Evolutionary conservation across 148 eudicot genomes (phyloP), one percentile per base, ranked within the genome.

Genomic region (Chenopodium album): DNA sequence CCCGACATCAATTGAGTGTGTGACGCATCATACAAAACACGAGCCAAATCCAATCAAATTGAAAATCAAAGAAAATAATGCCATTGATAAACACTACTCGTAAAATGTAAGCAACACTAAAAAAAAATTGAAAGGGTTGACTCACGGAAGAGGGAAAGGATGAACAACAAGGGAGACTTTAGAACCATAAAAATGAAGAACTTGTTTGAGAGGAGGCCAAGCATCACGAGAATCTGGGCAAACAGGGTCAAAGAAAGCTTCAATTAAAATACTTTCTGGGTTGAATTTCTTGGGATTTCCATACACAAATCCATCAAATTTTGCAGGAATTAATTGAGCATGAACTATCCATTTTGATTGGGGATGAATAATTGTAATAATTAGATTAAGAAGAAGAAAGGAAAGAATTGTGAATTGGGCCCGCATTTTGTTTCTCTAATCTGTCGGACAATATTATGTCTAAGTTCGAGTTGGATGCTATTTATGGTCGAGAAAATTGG

Each of bases 221-320:
- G 97, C 77, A 75, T 95, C 97, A 2, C 96, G 85, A 76, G 89
- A 87, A 70, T 95, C 97, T 4, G 98, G 98, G 88, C 98, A 95
- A 68, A 95, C 94, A 8, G 98, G 97, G 81, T 95, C 98, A 31
- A 92, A 87, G 84, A 95, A 95, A 2, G 96, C 98, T 73, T 95
- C 98, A 31, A 95, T 91, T 9, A 91, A 73, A 32, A 92, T 76
- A 0, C 87, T 72, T n/a, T 82, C 80, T 8, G 88, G 86, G 78
- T 76, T 72, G 64, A 87, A 87, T 14, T 78, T 22, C 2, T 81
- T 76, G 10, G 83, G 28, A 7, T 85, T 82, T 23, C 88, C 87
- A 86, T 91, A 92, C 50, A 91, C 90, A 79, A 95, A 95, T 4
- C 98, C 98, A 48, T 95, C 97, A 54, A 84, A 88, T 79, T 70